These are phyloP conservation scores for Colletotrichum gloeosporioides DNA, from an alignment of 2,329 filamentous ascomycete genomes.

Conservation along the genomic window DNA sequence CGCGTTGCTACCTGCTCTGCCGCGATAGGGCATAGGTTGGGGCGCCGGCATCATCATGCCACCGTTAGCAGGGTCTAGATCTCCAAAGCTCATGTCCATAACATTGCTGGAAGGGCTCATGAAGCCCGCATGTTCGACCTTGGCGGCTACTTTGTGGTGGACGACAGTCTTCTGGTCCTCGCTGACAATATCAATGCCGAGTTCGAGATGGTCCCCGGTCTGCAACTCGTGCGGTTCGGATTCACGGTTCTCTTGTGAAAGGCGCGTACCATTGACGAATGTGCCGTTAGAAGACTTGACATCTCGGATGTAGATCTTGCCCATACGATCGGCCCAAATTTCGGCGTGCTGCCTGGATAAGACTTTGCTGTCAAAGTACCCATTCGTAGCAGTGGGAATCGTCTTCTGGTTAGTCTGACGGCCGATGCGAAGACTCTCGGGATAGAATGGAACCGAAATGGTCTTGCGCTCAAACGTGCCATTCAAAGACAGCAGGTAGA, in stretches of 20 bases:
- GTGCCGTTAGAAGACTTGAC: conserved; percentile 99
- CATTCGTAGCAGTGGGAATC: conserved; percentile 86
- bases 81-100: conserved; percentile 89
- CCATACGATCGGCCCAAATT: conserved; percentile 84
- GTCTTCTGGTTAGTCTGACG: conserved; percentile 98
- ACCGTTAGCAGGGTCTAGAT: conserved; percentile 82
- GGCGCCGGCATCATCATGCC: conserved; percentile 73
- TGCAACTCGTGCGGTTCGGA: conserved; percentile 94
- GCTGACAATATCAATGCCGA: conserved; percentile 98
- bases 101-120: conserved; percentile 77
- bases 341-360: conserved; percentile 95
- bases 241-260: conserved; percentile 94
- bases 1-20: conserved; percentile 71
- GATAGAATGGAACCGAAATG: conserved; percentile 89
- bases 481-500: conserved; percentile 89
- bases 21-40: conserved; percentile 73
- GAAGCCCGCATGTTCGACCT: conserved; percentile 93
- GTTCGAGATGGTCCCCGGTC: conserved; percentile 88
- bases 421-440: conserved; percentile 93
- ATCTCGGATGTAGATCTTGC: conserved; percentile 95
- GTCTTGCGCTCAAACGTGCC: conserved; percentile 97
- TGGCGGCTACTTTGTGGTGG: conserved; percentile 96
- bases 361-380: conserved; percentile 98
- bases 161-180: conserved; percentile 99
- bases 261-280: conserved; percentile 89